These are phyloP conservation scores for Trametes gibbosa DNA, from an alignment of 768 basidiomycete species.

Conservation along the genomic window DNA sequence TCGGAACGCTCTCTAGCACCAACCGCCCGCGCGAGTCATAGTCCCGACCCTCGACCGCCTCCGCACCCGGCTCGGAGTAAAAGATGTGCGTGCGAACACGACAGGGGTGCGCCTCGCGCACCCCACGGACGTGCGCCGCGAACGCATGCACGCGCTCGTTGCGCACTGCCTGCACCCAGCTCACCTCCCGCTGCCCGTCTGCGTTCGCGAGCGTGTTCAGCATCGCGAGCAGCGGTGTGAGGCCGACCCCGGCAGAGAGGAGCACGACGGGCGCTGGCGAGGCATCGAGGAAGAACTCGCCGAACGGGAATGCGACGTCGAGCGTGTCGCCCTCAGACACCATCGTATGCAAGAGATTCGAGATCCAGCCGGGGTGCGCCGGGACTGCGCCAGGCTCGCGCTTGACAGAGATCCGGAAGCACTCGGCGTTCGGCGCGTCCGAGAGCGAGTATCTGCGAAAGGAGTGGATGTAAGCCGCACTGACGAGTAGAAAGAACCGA, in stretches of 20 bases:
- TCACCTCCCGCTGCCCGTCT: constrained; percentile 5
- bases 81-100: constrained; percentile 15
- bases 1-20: constrained; percentile 10
- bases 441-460: constrained; percentile 24
- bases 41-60: constrained; percentile 12
- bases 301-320: constrained; percentile 23
- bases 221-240: constrained; percentile 26
- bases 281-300: constrained; percentile 28
- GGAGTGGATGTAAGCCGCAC: neutral
- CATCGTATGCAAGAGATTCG: constrained; percentile 26
- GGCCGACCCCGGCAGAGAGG: constrained; percentile 27
- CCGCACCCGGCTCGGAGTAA: constrained; percentile 13
- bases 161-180: constrained; percentile 26
- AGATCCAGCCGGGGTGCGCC: constrained; percentile 25
- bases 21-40: constrained; percentile 21
- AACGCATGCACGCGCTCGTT: constrained; percentile 18
- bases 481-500: neutral
- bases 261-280: constrained; percentile 24
- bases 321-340: constrained; percentile 22
- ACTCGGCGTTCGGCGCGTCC: constrained; percentile 18
- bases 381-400: constrained; percentile 23
- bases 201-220: constrained; percentile 22
- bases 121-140: constrained; percentile 11
- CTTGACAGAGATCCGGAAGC: constrained; percentile 28
- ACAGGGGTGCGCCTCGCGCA: constrained; percentile 12